phyloP scores from a whole-genome alignment of 305 asterid species.

The Fraxinus platypoda region DNA sequence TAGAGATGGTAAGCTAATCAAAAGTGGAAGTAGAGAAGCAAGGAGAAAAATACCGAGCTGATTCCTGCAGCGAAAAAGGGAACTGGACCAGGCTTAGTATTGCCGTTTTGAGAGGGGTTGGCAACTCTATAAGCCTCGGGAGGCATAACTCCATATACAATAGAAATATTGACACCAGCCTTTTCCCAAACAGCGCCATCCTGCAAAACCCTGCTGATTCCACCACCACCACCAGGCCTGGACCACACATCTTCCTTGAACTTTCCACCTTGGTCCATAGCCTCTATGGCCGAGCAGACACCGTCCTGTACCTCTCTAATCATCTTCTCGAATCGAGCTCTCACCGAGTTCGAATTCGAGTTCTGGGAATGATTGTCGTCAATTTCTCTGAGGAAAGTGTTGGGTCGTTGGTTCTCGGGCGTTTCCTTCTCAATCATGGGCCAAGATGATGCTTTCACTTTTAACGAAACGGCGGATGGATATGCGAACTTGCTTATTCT shows the following conservation, averaged over 20 bases:
- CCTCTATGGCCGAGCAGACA: slow-evolving; percentile 74
- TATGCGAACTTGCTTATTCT: background rate
- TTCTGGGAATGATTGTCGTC: slow-evolving; percentile 32
- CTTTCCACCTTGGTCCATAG: slow-evolving; percentile 61
- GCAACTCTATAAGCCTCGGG: slow-evolving; percentile 98
- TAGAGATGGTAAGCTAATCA: background rate
- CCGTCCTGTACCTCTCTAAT: slow-evolving; percentile 80
- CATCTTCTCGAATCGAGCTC: slow-evolving; percentile 86
- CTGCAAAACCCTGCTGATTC: slow-evolving; percentile 93
- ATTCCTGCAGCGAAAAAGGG: slow-evolving; percentile 98
- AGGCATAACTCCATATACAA: slow-evolving; percentile 94
- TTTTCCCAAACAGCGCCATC: slow-evolving; percentile 89
- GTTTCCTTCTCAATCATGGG: slow-evolving; percentile 69
- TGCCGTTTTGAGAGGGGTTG: slow-evolving; percentile 61
- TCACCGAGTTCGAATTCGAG: slow-evolving; percentile 38
- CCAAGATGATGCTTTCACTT: slow-evolving; percentile 32
- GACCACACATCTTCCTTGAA: slow-evolving; percentile 92
- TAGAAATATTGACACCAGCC: slow-evolving; percentile 96
- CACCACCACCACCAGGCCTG: slow-evolving; percentile 99
- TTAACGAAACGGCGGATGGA: slow-evolving; percentile 6
- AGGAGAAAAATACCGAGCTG: slow-evolving; percentile 63
- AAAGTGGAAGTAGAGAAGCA: background rate
- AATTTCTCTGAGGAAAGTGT: slow-evolving; percentile 63
- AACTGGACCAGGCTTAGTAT: slow-evolving; percentile 66
- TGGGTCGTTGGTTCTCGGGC: slow-evolving; percentile 50